phyloP scores from a whole-genome alignment of 768 basidiomycete species.

The Mycena vitilis region DNA sequence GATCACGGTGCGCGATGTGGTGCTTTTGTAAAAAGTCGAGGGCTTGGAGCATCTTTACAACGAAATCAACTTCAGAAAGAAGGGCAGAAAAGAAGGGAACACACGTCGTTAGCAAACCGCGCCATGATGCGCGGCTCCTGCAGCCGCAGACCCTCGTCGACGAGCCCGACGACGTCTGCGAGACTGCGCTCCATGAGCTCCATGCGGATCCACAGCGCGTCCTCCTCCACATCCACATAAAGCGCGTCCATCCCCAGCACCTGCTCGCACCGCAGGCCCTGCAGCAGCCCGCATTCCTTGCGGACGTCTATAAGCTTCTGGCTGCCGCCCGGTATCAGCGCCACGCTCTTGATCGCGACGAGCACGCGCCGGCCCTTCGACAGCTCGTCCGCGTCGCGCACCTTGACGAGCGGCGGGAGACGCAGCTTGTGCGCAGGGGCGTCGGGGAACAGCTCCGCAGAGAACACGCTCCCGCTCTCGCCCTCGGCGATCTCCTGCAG shows the following conservation, averaged over 20 bases:
- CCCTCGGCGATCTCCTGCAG: slow-evolving; percentile 86
- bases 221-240: slow-evolving; percentile 74
- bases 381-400: slow-evolving; percentile 51
- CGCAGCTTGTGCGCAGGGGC: slow-evolving; percentile 52
- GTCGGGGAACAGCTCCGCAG: slow-evolving; percentile 45
- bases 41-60: slow-evolving; percentile 67
- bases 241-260: slow-evolving; percentile 75
- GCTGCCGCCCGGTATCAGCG: slow-evolving; percentile 66
- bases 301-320: slow-evolving; percentile 73
- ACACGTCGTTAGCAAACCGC: slow-evolving; percentile 81
- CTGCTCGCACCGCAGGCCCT: slow-evolving; percentile 67
- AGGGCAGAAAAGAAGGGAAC: slow-evolving; percentile 43
- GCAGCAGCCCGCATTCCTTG: slow-evolving; percentile 71
- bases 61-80: slow-evolving; percentile 6
- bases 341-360: slow-evolving; percentile 85
- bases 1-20: slow-evolving; percentile 83
- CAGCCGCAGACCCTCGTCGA: slow-evolving; percentile 69
- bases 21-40: slow-evolving; percentile 73
- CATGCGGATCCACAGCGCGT: slow-evolving; percentile 88
- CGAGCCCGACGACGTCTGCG: slow-evolving; percentile 80
- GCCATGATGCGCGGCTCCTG: slow-evolving; percentile 74
- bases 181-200: slow-evolving; percentile 91
- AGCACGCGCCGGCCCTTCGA: slow-evolving; percentile 49
- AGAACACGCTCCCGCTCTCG: slow-evolving; percentile 79
- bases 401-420: slow-evolving; percentile 53